These are phyloP conservation scores for Pythium chondricola DNA, from an alignment of 352 stramenopile genomes.

Conservation along the genomic window DNA sequence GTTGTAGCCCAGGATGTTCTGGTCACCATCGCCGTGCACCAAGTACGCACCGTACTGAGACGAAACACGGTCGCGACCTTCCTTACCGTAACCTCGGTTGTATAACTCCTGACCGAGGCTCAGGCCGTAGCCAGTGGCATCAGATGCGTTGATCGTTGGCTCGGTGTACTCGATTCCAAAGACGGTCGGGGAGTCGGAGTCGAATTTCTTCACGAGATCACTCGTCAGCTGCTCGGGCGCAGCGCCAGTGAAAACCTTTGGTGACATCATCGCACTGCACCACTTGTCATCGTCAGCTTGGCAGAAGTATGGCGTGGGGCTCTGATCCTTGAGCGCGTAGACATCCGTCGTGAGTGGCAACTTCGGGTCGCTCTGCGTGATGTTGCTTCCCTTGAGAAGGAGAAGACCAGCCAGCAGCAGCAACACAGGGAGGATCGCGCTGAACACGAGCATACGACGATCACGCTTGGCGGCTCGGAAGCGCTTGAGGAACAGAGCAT, in stretches of 20 bases:
- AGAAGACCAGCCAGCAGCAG: slow-evolving; percentile 68
- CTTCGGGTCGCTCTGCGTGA: slow-evolving; percentile 27
- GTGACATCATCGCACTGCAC: slow-evolving; percentile 32
- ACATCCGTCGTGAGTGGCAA: slow-evolving; percentile 31
- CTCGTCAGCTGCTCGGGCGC: slow-evolving; percentile 14
- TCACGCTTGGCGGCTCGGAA: slow-evolving; percentile 85
- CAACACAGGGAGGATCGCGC: slow-evolving; percentile 56
- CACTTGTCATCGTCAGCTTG: slow-evolving; percentile 25
- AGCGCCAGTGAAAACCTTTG: slow-evolving; percentile 30
- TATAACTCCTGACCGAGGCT: slow-evolving; percentile 41
- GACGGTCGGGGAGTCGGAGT: slow-evolving; percentile 39
- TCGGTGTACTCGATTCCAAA: slow-evolving; percentile 51
- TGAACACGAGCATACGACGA: slow-evolving; percentile 74
- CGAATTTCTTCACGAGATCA: slow-evolving; percentile 17
- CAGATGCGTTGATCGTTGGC: slow-evolving; percentile 33
- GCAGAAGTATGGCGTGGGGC: slow-evolving; percentile 40
- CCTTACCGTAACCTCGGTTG: slow-evolving; percentile 35
- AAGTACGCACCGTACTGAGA: slow-evolving; percentile 49
- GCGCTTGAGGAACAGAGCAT: slow-evolving; percentile 80
- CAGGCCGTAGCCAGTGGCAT: slow-evolving; percentile 39
- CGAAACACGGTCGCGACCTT: slow-evolving; percentile 10
- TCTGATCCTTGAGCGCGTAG: slow-evolving; percentile 19
- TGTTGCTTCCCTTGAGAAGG: slow-evolving; percentile 27
- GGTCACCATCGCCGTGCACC: slow-evolving; percentile 31
- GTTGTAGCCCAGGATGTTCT: slow-evolving; percentile 56